Evolutionary conservation across 352 stramenopile genomes (phyloP), one percentile per base, ranked within the genome.

Genomic region (Globisporangium emineosum): DNA sequence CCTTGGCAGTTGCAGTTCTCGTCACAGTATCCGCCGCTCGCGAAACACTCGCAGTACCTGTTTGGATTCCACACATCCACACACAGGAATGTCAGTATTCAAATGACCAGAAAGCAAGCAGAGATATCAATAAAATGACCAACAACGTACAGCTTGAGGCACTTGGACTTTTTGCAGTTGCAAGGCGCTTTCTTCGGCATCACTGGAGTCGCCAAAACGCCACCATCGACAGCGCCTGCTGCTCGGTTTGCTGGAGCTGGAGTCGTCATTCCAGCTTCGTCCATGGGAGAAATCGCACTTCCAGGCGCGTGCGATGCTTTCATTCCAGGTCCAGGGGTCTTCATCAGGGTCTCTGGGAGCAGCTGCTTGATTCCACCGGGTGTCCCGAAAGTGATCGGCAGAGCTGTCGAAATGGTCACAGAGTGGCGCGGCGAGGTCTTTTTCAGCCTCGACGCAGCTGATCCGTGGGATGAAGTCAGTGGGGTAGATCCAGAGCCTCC

Each of bases 111-210:
- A 45, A 30, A 5, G 0, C 30, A 19, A 54, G 21, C 21, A 43
- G n/a, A 30, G 29, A 12, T 23, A 12, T 47, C 17, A 7, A 45
- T 4, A 43, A 32, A 32, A 45, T 21, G 5, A 21, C 40, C 40
- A 21, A 47, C 17, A 40, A 76, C 73, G 69, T 79, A 97, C 29
- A 99, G 67, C 75, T 99, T 99, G 17, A 99, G 81, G 60, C 97
- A 99, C 73, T 98, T 97, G 35, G 95, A 98, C 73, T 98, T 98
- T 68, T 98, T 98, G 79, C 97, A 99, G 55, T 98, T 98, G 79
- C 97, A 99, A 6, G 84, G 83, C 0, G 84, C 81, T 49, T 89
- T 91, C 55, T 87, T 93, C 42, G 63, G 54, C 47, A 37, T 57
- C 27, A 19, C 40, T 13, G 57, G 23, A 2, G 66, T 43, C 7